A percentile compares a stretch with the other conserved stretches of the same genome.
Conservation (phyloP, 2,329 filamentous ascomycete genomes). For the Aspergillus novoparasiticus region DNA sequence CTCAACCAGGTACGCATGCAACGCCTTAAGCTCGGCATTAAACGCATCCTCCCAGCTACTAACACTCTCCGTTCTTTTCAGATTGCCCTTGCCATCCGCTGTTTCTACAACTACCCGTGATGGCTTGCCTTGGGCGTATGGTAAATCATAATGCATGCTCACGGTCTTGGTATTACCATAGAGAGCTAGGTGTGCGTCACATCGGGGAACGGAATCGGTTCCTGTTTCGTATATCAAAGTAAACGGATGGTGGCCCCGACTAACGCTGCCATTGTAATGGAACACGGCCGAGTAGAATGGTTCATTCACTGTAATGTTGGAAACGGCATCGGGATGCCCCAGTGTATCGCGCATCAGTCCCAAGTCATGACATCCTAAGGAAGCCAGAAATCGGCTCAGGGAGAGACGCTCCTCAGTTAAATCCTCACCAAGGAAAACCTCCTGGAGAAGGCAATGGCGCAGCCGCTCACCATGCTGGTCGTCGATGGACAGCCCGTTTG, state of each 20-base stretch:
- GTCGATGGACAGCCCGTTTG: neutral
- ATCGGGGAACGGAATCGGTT: conserved; percentile 53
- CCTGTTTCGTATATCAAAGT: conserved; percentile 61
- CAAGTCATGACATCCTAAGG: conserved; percentile 58
- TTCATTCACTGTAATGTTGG: conserved; percentile 47
- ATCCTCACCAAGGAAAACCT: conserved; percentile 33
- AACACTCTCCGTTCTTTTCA: conserved; percentile 31
- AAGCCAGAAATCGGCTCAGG: conserved; percentile 49
- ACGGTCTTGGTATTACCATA: conserved; percentile 59
- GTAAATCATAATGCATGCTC: conserved; percentile 58
- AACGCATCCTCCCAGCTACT: conserved; percentile 43
- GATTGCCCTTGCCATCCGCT: conserved; percentile 27
- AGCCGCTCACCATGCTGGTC: neutral
- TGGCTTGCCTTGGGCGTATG: conserved; percentile 59
- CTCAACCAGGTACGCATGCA: conserved; percentile 39
- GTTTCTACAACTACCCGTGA: conserved; percentile 50
- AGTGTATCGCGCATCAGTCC: conserved; percentile 57
- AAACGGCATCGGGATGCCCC: conserved; percentile 52
- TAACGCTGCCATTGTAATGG: conserved; percentile 30
- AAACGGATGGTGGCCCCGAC: conserved; percentile 40
- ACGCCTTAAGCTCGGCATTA: conserved; percentile 36
- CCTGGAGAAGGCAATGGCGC: conserved; percentile 23
- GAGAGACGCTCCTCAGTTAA: conserved; percentile 31
- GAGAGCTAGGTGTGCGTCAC: conserved; percentile 44
- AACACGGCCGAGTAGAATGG: conserved; percentile 45